Conservation (phyloP, 352 stramenopile species). For the Globisporangium sylvaticum region DNA sequence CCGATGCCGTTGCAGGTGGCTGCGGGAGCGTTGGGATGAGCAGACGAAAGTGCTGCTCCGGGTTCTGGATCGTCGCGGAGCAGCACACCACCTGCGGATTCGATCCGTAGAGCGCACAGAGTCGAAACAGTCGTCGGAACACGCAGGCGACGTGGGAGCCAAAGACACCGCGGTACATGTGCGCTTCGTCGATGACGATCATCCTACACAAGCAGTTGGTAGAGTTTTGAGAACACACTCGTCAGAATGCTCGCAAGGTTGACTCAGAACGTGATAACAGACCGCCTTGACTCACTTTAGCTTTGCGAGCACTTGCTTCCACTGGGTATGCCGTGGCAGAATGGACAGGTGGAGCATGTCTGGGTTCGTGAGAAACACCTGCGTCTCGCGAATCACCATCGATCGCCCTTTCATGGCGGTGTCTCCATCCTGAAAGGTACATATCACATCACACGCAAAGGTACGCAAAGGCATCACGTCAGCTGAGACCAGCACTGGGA, state of each 20-base stretch:
- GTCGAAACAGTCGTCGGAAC: conserved; percentile 86
- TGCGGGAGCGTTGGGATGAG: conserved; percentile 79
- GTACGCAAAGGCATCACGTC: not conserved
- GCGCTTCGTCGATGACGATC: conserved; percentile 85
- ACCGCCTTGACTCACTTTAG: conserved; percentile 63
- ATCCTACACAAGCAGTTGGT: conserved; percentile 26
- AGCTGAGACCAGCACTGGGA: not conserved
- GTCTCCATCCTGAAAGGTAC: conserved; percentile 87
- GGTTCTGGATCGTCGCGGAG: conserved; percentile 95
- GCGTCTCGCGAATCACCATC: conserved; percentile 77
- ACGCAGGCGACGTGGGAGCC: conserved; percentile 83
- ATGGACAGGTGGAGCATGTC: conserved; percentile 98
- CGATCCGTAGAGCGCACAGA: conserved; percentile 81
- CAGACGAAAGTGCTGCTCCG: conserved; percentile 88
- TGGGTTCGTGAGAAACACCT: conserved; percentile 98
- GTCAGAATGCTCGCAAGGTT: not conserved
- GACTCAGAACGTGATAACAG: not conserved
- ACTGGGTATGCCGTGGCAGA: conserved; percentile 90
- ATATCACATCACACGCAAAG: not conserved
- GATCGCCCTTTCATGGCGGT: conserved; percentile 88
- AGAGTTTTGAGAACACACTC: not conserved
- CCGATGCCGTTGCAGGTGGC: not conserved
- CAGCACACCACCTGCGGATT: conserved; percentile 91
- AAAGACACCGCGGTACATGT: conserved; percentile 93
- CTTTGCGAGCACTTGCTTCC: conserved; percentile 84